These are phyloP conservation scores for Penicillium sp. DNA, from an alignment of 2,329 filamentous ascomycete species.

Conservation along the genomic window DNA sequence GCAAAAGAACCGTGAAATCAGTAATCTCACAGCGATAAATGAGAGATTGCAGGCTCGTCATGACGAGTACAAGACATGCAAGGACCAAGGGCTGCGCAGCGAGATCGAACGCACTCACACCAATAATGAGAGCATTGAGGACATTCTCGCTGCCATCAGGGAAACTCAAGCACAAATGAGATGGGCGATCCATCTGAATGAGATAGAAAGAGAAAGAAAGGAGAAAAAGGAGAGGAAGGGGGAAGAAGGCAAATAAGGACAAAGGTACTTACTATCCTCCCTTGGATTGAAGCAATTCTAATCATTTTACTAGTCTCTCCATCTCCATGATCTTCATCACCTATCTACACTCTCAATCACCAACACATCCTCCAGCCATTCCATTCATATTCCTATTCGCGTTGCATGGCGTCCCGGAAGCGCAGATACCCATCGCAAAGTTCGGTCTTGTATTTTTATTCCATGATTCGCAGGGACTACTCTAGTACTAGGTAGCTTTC, in stretches of 20 bases:
- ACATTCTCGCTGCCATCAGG: slow-evolving; percentile 38
- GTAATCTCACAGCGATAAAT: slow-evolving; percentile 37
- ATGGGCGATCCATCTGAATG: slow-evolving; percentile 45
- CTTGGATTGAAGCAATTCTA: background rate
- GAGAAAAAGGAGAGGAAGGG: slow-evolving; percentile 8
- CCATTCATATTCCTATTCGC: slow-evolving; percentile 8
- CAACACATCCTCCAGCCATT: background rate
- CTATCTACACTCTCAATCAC: background rate
- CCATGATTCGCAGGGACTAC: background rate
- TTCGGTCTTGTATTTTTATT: slow-evolving; percentile 3
- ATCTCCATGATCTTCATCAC: background rate
- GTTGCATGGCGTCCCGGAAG: slow-evolving; percentile 21
- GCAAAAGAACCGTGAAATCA: slow-evolving; percentile 44
- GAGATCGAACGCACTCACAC: slow-evolving; percentile 28
- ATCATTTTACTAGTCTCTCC: background rate
- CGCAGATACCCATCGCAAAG: slow-evolving; percentile 21
- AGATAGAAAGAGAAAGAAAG: background rate
- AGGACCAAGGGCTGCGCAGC: slow-evolving; percentile 38
- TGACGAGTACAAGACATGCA: slow-evolving; percentile 39
- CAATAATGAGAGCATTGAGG: slow-evolving; percentile 33
- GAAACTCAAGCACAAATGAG: slow-evolving; percentile 44
- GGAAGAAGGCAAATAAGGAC: slow-evolving; percentile 22
- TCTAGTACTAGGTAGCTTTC: too few relatives aligned
- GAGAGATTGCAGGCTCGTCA: slow-evolving; percentile 39
- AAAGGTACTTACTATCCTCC: slow-evolving; percentile 1